Conservation (phyloP, 2,329 filamentous ascomycete species). For the Thelonectria discophora region DNA sequence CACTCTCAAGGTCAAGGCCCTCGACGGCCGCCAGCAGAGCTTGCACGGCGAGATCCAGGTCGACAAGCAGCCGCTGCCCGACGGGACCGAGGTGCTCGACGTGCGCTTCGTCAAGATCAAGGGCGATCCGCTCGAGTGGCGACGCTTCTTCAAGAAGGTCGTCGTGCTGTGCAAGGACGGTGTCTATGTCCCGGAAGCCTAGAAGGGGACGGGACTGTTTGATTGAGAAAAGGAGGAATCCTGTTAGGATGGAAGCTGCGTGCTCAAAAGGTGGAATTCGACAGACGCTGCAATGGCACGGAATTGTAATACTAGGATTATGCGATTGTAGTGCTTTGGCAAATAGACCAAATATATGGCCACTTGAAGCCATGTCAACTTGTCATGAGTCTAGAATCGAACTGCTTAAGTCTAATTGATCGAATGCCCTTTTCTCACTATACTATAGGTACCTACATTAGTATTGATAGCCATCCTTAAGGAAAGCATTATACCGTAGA, state of each 20-base stretch:
- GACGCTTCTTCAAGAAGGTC: conserved; percentile 96
- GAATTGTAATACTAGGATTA: conserved; percentile 6
- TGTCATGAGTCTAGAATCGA: too few relatives aligned
- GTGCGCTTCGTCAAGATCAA: conserved; percentile 94
- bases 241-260: not conserved
- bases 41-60: conserved; percentile 80
- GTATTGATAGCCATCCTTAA: too few relatives aligned
- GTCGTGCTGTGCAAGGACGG: conserved; percentile 87
- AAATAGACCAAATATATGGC: not conserved
- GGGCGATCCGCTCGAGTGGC: conserved; percentile 96
- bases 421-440: too few relatives aligned
- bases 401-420: too few relatives aligned
- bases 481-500: too few relatives aligned
- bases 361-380: not conserved
- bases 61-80: conserved; percentile 68
- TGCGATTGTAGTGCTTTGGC: not conserved
- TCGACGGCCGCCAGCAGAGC: conserved; percentile 76
- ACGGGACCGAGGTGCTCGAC: conserved; percentile 73
- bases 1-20: conserved; percentile 76
- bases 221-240: conserved; percentile 17
- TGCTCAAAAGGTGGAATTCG: conserved; percentile 11
- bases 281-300: conserved; percentile 4
- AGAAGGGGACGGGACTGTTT: conserved; percentile 41
- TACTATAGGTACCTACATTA: too few relatives aligned
- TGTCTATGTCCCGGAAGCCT: conserved; percentile 66